Percentiles rank a stretch among this genome's conserved stretches.
These are phyloP conservation scores for Sonneratia caseolaris DNA, from an alignment of 345 rosid genomes.

Conservation along the genomic window DNA sequence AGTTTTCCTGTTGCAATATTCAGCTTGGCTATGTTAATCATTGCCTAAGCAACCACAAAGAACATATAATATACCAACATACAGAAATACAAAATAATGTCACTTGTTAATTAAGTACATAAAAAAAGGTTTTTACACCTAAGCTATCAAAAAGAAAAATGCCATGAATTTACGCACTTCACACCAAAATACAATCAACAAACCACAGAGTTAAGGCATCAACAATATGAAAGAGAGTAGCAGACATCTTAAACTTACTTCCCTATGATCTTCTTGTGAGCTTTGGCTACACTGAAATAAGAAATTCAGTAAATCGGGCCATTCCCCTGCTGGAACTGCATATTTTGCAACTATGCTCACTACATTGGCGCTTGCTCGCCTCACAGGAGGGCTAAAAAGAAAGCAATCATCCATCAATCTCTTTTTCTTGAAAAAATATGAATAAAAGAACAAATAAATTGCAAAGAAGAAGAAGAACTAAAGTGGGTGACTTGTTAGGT, in stretches of 20 bases:
- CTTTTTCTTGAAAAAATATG: not conserved
- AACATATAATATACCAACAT: not conserved
- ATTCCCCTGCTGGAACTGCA: slow-evolving; percentile 92
- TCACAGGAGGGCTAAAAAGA: slow-evolving; percentile 63
- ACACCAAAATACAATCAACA: not conserved
- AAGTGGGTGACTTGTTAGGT: not conserved
- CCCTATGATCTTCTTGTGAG: slow-evolving; percentile 91
- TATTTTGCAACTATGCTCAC: slow-evolving; percentile 91
- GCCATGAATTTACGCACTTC: not conserved
- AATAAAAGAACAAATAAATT: not conserved
- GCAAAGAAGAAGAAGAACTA: not conserved
- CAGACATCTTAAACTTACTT: slow-evolving; percentile 34
- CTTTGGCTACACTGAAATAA: slow-evolving; percentile 95
- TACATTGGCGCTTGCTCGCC: slow-evolving; percentile 98
- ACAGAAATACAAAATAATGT: not conserved
- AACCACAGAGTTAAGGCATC: not conserved
- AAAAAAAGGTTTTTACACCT: not conserved
- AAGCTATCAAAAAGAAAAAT: not conserved
- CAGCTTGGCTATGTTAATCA: not conserved
- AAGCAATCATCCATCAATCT: not conserved
- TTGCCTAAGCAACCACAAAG: not conserved
- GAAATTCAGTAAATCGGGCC: slow-evolving; percentile 88
- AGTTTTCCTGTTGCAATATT: not conserved
- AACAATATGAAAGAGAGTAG: not conserved
- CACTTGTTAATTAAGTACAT: not conserved